Base-by-base conservation (phyloP, 2,329 filamentous ascomycete genomes). In the Exophiala phaeomuriformis region DNA sequence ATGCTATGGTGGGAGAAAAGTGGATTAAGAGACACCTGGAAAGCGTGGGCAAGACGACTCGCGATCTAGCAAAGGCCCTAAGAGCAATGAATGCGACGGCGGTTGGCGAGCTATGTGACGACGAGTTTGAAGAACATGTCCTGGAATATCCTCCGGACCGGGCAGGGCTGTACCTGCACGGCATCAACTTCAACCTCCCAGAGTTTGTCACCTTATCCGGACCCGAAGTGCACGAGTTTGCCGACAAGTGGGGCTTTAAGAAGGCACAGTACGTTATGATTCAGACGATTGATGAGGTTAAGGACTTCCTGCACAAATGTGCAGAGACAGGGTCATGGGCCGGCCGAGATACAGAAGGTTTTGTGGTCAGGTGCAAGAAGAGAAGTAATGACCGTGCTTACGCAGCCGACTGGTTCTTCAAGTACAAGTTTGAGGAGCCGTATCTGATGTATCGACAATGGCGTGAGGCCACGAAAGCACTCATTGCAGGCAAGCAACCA, bases 371-470 rank as follows among this genome's bases (percentile, higher is more conserved):
- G 52, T 97, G 93, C 78, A 88, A 82, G 73, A 83, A 75, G 75
- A 76, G 66, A 49, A 64, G 71, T 45, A 62, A 57, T n/a, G 74
- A 77, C 10, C 66, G 71, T n/a, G 70, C 82, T 30, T 30, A 37
- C 12, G 72, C 70, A 1, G 78, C 80, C 0, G 90, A 98, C 68
- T 98, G 93, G 93, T 98, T 98, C 72, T 98, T 98, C 83, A 98
- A 98, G 72, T 98, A 90, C 80, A 98, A 98, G 73, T 98, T 98
- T 56, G 93, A 98, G 66, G 93, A 98, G 72, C 93, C 93, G 0
- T 98, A 98, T 67, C 75, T 98, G 56, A 94, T 98, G 89, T 98
- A 97, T 72, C 84, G 93, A 28, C 93, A 98, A 73, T 98, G 93
- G 93, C 84, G 93, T 58, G 93, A 98, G 72, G 95, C 88, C 67